phyloP scores from a whole-genome alignment of 2,329 filamentous ascomycete species.

The Tympanopsis confertula region DNA sequence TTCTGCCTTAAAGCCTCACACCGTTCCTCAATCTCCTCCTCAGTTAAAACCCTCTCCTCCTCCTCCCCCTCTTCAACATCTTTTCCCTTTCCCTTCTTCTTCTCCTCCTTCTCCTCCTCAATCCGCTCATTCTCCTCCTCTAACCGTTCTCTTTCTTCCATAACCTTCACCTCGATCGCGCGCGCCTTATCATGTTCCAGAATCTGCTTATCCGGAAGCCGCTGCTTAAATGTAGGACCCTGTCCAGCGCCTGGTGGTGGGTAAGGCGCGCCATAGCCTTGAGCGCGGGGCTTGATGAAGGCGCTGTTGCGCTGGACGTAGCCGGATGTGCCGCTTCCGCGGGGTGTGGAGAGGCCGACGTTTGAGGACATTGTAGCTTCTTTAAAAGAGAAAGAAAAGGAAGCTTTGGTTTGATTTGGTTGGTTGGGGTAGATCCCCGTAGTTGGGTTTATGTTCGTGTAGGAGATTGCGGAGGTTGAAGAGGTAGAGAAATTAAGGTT shows the following conservation, averaged over 20 bases:
- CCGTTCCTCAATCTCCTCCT: constrained; percentile 78
- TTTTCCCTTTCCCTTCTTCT: constrained; percentile 31
- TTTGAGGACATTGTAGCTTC: constrained; percentile 98
- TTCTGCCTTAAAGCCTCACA: constrained; percentile 57
- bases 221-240: constrained; percentile 60
- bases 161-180: constrained; percentile 83
- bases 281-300: constrained; percentile 71
- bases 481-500: too few species aligned
- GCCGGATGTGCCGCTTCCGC: constrained; percentile 89
- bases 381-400: too few species aligned
- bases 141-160: constrained; percentile 79
- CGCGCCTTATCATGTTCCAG: constrained; percentile 88
- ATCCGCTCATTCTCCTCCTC: constrained; percentile 55
- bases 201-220: constrained; percentile 83
- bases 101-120: not conserved
- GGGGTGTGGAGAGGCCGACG: constrained; percentile 86
- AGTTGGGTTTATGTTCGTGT: too few species aligned
- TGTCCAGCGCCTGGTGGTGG: constrained; percentile 45
- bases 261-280: constrained; percentile 57
- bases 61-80: not conserved
- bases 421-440: too few species aligned
- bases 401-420: too few species aligned
- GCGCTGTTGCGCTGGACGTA: constrained; percentile 96
- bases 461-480: too few species aligned
- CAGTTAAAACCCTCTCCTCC: constrained; percentile 18